phyloP scores from a whole-genome alignment of 1,284 basidiomycete species.

The Austroboletus olivaceoglutinosus region DNA sequence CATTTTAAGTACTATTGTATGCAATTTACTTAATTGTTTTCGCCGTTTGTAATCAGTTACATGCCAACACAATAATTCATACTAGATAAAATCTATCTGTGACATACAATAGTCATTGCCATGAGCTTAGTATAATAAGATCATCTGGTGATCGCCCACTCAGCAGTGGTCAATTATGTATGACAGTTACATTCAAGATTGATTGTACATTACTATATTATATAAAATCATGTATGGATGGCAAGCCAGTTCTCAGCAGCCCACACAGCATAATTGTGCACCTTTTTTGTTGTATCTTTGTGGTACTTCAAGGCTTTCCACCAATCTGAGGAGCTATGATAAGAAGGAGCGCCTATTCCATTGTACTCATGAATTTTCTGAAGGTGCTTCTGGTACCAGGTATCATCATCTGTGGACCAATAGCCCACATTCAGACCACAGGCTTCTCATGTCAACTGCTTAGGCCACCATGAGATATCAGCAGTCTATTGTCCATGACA shows the following conservation, averaged over 20 bases:
- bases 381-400: conserved; percentile 5
- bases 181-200: too few relatives aligned
- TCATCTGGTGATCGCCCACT: too few relatives aligned
- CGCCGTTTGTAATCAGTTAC: too few relatives aligned
- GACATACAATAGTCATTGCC: too few relatives aligned
- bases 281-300: background rate
- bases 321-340: background rate
- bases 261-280: background rate
- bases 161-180: too few relatives aligned
- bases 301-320: background rate
- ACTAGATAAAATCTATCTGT: too few relatives aligned
- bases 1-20: too few relatives aligned
- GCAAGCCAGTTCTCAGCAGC: background rate
- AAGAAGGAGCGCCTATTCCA: background rate
- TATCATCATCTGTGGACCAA: conserved; percentile 8
- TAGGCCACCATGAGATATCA: conserved; percentile 11
- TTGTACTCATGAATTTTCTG: background rate
- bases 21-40: too few relatives aligned
- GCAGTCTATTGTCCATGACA: background rate
- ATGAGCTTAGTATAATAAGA: too few relatives aligned
- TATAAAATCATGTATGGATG: background rate
- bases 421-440: conserved; percentile 5
- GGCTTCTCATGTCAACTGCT: conserved; percentile 4
- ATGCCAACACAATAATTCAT: too few relatives aligned
- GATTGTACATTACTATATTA: background rate